Evolutionary conservation across 306 rosid species (phyloP), one percentile per base, ranked within the genome.

Genomic region (Cucurbita ficifolia): DNA sequence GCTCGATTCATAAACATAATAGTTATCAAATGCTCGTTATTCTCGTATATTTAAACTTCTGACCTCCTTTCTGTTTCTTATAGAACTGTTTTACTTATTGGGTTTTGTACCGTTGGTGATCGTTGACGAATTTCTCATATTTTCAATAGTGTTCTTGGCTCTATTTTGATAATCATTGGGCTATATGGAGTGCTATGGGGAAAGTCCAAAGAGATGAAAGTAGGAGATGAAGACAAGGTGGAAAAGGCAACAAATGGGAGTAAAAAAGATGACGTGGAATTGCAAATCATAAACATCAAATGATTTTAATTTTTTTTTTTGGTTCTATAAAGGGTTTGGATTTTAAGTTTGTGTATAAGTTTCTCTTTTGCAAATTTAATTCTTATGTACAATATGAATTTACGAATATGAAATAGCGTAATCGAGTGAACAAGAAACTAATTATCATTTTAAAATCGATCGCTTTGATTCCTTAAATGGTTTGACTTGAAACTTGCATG

Each of bases 161-260:
- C 96, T 0, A 0, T 82, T 10, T 65, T 87, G 16, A 90, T 92
- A 22, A 82, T 92, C 5, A 8, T 18, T 53, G 96, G 96, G 58
- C 96, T 92, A 1, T 92, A 88, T 73, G 52, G 84, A 74, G 96
- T 90, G 73, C 74, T 90, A 1, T 92, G 98, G 96, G 96, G 96
- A 13, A 92, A 92, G 83, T 82, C 76, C 35, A 84, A 72, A 72
- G 98, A 86, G 88, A 65, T 70, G 76, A 73, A 54, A 11, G 17
- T 21, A 40, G 36, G 56, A 36, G 83, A 80, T 2, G 51, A 2
- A 5, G 2, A 5, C 18, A 53, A 53, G 3, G 8, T 0, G 50
- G 57, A 72, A 39, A 58, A 35, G 17, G 62, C n/a, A 35, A 46
- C 73, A 21, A 68, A 60, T 19, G 76, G 72, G 3, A 70, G 18